Evolutionary conservation across 495 filamentous ascomycete genomes (phyloP).

Genomic region (Penicillium bovifimosum): DNA sequence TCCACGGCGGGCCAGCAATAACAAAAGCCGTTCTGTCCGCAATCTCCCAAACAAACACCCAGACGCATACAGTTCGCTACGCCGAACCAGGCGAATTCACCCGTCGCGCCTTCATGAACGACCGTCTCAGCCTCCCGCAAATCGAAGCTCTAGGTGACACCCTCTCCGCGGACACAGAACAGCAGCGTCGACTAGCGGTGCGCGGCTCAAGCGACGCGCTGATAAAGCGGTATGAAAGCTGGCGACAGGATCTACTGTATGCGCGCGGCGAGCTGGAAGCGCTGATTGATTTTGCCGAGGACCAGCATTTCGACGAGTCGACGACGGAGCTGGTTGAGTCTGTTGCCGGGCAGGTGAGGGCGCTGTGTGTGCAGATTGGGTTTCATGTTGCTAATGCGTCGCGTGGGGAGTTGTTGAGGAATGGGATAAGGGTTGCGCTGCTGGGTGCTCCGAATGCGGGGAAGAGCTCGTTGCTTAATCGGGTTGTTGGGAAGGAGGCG

Average conservation of each 20-base stretch:
- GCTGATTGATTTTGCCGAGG: conserved; percentile 93
- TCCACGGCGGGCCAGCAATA: conserved; percentile 88
- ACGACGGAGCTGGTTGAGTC: conserved; percentile 62
- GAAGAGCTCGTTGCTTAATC: conserved; percentile 90
- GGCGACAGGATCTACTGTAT: conserved; percentile 70
- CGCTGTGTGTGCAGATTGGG: conserved; percentile 55
- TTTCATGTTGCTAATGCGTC: conserved; percentile 70
- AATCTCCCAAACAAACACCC: conserved; percentile 48
- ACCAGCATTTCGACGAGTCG: conserved; percentile 93
- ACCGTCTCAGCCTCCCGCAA: conserved; percentile 82
- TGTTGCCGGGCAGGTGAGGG: conserved; percentile 57
- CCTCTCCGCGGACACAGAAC: conserved; percentile 83
- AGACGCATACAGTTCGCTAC: conserved; percentile 58
- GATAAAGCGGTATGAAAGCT: conserved; percentile 74
- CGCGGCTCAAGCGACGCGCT: conserved; percentile 66
- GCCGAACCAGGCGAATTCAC: conserved; percentile 97
- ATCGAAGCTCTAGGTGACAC: conserved; percentile 87
- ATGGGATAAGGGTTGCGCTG: conserved; percentile 79
- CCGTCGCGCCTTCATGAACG: conserved; percentile 82
- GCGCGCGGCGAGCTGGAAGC: conserved; percentile 91
- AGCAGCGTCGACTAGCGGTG: conserved; percentile 82
- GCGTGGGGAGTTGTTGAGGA: conserved; percentile 77
- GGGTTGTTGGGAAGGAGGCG: conserved; percentile 85
- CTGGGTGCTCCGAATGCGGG: conserved; percentile 91
- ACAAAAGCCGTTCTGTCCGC: conserved; percentile 78